Evolutionary conservation across 306 rosid genomes (phyloP).

Genomic region (Cicer bijugum): DNA sequence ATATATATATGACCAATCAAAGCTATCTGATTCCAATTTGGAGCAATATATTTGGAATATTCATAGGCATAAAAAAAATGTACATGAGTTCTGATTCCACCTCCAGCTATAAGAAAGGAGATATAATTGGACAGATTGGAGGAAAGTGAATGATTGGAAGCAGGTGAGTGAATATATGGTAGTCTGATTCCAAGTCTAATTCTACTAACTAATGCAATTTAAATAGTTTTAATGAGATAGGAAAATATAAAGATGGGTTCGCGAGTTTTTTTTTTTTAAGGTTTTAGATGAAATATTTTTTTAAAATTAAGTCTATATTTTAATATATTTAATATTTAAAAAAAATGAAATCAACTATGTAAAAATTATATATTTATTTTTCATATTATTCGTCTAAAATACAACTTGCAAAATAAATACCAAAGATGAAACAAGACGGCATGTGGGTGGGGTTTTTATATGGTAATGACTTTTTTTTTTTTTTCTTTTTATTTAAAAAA

Average conservation of each 20-base stretch:
- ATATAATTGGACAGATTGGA: conserved; percentile 18
- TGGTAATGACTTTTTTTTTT: neutral
- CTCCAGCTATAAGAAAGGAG: conserved; percentile 1
- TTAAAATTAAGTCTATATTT: no score
- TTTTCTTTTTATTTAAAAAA: no score
- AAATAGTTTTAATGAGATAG: no score
- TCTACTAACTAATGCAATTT: conserved; percentile 34
- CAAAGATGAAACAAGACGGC: conserved; percentile 41
- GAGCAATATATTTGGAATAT: conserved; percentile 40
- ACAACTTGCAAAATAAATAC: no score
- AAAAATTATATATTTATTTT: no score
- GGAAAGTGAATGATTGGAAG: neutral
- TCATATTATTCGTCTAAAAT: no score
- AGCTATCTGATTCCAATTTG: conserved; percentile 13
- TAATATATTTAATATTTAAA: no score
- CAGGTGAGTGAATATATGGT: conserved; percentile 14
- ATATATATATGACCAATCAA: conserved; percentile 35
- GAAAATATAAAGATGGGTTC: no score
- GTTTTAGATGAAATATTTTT: no score
- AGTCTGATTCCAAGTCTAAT: conserved; percentile 45
- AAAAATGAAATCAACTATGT: no score
- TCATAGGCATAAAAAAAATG: conserved; percentile 18
- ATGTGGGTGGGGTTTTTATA: conserved; percentile 63
- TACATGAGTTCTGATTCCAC: neutral
- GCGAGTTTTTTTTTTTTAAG: no score